Evolutionary conservation across 352 stramenopile genomes (phyloP).

Genomic region (Pythium brassicae): DNA sequence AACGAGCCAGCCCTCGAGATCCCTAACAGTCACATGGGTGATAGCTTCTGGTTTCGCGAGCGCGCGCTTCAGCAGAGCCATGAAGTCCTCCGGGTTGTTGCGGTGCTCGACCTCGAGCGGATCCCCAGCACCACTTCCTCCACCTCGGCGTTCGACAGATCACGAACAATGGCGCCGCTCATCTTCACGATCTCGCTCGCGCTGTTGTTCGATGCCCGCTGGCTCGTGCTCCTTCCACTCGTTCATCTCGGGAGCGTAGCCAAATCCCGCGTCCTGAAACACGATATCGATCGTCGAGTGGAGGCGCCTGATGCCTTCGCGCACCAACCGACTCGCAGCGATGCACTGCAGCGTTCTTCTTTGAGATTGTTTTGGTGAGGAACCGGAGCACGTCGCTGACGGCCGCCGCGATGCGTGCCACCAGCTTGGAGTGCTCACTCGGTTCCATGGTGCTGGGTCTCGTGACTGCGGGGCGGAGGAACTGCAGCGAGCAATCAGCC

Average conservation of each 20-base stretch:
- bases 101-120: conserved; percentile 7
- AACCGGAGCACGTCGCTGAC: neutral
- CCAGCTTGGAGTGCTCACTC: neutral
- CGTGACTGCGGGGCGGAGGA: neutral
- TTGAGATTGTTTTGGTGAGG: conserved; percentile 1
- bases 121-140: conserved; percentile 7
- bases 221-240: conserved; percentile 3
- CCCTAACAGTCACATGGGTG: neutral
- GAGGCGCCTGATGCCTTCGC: neutral
- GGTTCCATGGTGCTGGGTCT: neutral
- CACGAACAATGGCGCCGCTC: conserved; percentile 1
- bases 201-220: conserved; percentile 5
- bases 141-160: conserved; percentile 1
- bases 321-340: neutral
- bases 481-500: conserved; percentile 3
- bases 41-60: conserved; percentile 5
- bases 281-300: conserved; percentile 7
- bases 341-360: conserved; percentile 7
- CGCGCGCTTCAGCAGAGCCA: conserved; percentile 4
- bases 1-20: neutral
- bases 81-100: conserved; percentile 3
- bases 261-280: neutral
- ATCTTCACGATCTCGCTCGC: conserved; percentile 9
- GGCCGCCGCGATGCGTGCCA: neutral
- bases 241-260: conserved; percentile 6